These are phyloP conservation scores for Gossypium turneri DNA, from an alignment of 345 rosid genomes.

Conservation along the genomic window DNA sequence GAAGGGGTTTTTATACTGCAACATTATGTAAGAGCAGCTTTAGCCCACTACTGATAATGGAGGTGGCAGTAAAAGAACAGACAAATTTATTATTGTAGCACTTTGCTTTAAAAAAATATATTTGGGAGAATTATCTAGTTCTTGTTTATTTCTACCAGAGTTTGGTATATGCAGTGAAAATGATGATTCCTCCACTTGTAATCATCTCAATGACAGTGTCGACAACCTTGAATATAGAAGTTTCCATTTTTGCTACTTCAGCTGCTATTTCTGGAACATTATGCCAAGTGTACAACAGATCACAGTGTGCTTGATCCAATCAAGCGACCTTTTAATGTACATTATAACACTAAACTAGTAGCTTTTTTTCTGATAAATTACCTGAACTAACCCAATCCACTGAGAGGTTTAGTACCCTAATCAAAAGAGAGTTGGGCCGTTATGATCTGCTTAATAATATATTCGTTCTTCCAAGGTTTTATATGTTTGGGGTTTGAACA, in stretches of 20 bases:
- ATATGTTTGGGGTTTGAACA: too few species aligned
- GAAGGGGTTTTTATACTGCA: constrained; percentile 28
- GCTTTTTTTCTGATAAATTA: too few species aligned
- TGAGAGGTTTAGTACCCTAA: too few species aligned
- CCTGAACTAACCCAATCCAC: too few species aligned
- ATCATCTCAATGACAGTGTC: not conserved
- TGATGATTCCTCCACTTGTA: constrained; percentile 15
- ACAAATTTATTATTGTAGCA: constrained; percentile 17
- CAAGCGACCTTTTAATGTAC: not conserved
- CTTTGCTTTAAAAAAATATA: not conserved
- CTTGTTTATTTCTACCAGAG: constrained; percentile 4
- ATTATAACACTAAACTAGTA: too few species aligned
- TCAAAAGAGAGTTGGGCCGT: too few species aligned
- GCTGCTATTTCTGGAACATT: constrained; percentile 13
- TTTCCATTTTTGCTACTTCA: constrained; percentile 10
- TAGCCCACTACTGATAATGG: constrained; percentile 31
- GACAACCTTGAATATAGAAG: not conserved
- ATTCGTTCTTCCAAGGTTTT: too few species aligned
- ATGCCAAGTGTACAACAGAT: not conserved
- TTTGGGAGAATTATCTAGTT: not conserved
- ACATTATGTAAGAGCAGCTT: constrained; percentile 12
- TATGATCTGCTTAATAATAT: too few species aligned
- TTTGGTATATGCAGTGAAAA: not conserved
- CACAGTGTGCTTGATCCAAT: constrained; percentile 4
- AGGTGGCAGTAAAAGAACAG: constrained; percentile 26